Base-by-base conservation (phyloP, 2,329 filamentous ascomycete genomes). In the Colletotrichum sp. region DNA sequence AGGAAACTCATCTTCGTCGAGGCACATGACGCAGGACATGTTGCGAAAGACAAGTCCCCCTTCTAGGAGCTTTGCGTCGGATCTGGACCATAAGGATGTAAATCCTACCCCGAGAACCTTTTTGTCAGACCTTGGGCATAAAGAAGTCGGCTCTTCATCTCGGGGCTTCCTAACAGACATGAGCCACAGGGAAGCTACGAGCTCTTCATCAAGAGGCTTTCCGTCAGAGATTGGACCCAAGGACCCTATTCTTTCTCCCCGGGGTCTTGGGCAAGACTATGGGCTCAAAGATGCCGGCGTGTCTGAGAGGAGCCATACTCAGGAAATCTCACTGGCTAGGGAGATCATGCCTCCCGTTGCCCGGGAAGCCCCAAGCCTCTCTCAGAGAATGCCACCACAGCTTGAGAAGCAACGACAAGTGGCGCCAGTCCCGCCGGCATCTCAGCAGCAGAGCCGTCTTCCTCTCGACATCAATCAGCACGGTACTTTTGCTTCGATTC, bases 401-500 rank as follows among this genome's bases (percentile, higher is more conserved):
- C n/a, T 57, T 15, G 64, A 67, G 12, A 71, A 69, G 30, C 39
- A 52, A 27, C 71, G 77, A 9, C 70, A 75, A 25, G 52, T 34
- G 16, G 71, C 57, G 61, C 75, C 66, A 34, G 62, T 63, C 27
- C 66, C 79, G 30, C 78, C 80, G 39, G 71, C 67, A 3, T 78
- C 79, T 7, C 77, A 80, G 80, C 34, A 82, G 79, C 36, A 81
- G 71, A 78, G 78, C 74, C 80, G 80, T 55, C 65, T 82, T n/a
- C 83, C 84, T 34, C 87, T 90, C 68, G 91, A 92, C 75, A 79
- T 83, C 52, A 88, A 86, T 72, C 93, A 96, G 78, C 83, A 86
- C 64, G 90, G 90, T 5, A 89, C 93, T 29, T 91, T 95, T 76
- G 89, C 92, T 6, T 86, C 92, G 16, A 91, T 98, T 4, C 96